Conservation (phyloP, 2,329 filamentous ascomycete genomes). For the Sporothrix globosa region DNA sequence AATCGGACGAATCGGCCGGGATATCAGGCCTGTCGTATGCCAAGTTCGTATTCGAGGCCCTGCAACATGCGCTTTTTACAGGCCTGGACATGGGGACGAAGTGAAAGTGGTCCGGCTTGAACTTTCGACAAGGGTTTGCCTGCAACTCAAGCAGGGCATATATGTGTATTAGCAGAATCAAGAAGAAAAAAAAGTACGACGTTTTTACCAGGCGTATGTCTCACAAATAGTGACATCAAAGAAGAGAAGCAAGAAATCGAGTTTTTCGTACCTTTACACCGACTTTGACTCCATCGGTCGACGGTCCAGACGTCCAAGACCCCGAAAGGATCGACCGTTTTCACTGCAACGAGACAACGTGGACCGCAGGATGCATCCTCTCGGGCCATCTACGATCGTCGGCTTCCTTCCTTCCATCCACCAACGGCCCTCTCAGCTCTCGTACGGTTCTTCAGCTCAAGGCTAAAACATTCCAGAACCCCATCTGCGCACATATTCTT, state of each 20-base stretch:
- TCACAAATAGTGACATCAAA: no score
- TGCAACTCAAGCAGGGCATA: not conserved
- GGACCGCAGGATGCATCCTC: not conserved
- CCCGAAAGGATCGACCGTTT: not conserved
- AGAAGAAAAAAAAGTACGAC: no score
- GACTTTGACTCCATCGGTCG: not conserved
- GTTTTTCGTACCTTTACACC: not conserved
- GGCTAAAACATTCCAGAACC: not conserved
- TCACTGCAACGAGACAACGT: constrained; percentile 9
- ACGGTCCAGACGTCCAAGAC: constrained; percentile 1
- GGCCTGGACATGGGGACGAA: not conserved
- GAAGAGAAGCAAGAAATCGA: not conserved
- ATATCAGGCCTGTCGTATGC: not conserved
- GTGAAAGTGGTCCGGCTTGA: not conserved
- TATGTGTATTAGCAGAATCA: not conserved
- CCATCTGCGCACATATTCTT: constrained; percentile 3
- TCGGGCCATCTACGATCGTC: constrained; percentile 11
- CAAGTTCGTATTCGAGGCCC: constrained; percentile 16
- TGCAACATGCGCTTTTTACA: constrained; percentile 21
- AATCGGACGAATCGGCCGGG: not conserved
- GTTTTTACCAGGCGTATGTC: no score
- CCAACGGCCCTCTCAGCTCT: not conserved
- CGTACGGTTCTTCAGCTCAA: not conserved
- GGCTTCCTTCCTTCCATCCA: constrained; percentile 3
- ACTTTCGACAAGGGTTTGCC: not conserved